Conservation (phyloP, 1,284 basidiomycete species). For the Leccinum angustisporum region DNA sequence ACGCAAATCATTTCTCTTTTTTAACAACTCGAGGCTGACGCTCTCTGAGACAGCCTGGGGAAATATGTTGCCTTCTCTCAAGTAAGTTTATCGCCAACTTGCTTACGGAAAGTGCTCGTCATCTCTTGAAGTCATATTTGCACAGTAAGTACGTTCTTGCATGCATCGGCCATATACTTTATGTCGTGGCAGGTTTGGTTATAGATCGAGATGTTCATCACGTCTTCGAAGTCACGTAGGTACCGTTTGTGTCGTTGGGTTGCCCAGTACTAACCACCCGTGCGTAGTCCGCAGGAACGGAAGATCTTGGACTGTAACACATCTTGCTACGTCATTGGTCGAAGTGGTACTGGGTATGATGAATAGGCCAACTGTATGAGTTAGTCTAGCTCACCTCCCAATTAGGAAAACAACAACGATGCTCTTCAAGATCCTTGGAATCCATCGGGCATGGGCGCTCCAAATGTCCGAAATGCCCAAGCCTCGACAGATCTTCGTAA, state of each 20-base stretch:
- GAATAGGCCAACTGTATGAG: not conserved
- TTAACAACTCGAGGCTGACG: not conserved
- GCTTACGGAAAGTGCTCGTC: not conserved
- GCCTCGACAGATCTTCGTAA: slow-evolving; percentile 73
- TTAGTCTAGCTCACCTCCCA: not conserved
- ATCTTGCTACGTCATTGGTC: slow-evolving; percentile 68
- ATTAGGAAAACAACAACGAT: slow-evolving; percentile 73
- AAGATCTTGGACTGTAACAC: slow-evolving; percentile 57
- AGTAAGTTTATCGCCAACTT: slow-evolving; percentile 22
- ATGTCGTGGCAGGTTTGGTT: slow-evolving; percentile 41
- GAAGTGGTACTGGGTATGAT: slow-evolving; percentile 69
- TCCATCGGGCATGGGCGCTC: slow-evolving; percentile 54
- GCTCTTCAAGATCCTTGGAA: slow-evolving; percentile 70
- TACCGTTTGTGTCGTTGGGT: slow-evolving; percentile 21
- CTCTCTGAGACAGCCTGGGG: slow-evolving; percentile 46
- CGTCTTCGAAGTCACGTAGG: slow-evolving; percentile 56
- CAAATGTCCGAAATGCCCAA: slow-evolving; percentile 29
- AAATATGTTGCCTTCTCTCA: slow-evolving; percentile 67
- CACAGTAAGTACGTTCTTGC: slow-evolving; percentile 40
- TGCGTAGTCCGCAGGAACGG: slow-evolving; percentile 52
- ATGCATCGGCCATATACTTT: slow-evolving; percentile 5
- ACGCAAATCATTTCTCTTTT: slow-evolving; percentile 24
- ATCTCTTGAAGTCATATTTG: slow-evolving; percentile 45
- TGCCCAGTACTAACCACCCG: not conserved
- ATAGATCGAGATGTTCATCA: slow-evolving; percentile 48